Evolutionary conservation across 331 rosid species (phyloP).

Genomic region (Acacia pycnantha): DNA sequence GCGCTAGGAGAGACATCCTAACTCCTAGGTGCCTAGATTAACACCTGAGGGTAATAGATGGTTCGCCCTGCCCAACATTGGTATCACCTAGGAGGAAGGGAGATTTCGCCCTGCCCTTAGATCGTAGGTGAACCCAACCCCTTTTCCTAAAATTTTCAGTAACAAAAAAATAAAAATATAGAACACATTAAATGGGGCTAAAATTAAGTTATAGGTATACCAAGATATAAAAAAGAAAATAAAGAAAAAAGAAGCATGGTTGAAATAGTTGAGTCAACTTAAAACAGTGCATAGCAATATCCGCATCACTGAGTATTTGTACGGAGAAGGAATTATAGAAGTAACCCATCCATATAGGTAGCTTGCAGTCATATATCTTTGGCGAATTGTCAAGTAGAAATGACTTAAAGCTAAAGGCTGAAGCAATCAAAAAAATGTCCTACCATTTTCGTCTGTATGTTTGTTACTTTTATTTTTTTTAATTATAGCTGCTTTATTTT

Average conservation of each 20-base stretch:
- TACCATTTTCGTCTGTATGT: neutral
- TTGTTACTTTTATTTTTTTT: neutral
- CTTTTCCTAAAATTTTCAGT: no score
- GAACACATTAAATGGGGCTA: neutral
- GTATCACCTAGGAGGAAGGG: no score
- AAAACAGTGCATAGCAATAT: neutral
- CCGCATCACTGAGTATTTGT: neutral
- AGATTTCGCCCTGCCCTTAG: no score
- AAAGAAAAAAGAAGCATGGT: neutral
- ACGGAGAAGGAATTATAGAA: neutral
- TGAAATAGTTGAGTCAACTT: slow-evolving; percentile 24
- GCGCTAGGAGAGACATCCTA: no score
- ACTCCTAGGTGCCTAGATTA: no score
- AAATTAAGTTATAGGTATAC: neutral
- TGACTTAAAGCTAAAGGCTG: neutral
- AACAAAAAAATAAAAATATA: no score
- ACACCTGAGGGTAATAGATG: no score
- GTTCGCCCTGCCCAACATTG: no score
- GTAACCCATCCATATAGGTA: neutral
- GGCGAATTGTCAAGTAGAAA: slow-evolving; percentile 22
- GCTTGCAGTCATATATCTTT: slow-evolving; percentile 6
- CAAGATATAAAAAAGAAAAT: neutral
- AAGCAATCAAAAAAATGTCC: slow-evolving; percentile 18
- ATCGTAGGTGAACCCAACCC: no score
- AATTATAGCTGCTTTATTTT: neutral